These are phyloP conservation scores for Microdochium trichocladiopsis DNA, from an alignment of 2,329 filamentous ascomycete species.

Conservation along the genomic window DNA sequence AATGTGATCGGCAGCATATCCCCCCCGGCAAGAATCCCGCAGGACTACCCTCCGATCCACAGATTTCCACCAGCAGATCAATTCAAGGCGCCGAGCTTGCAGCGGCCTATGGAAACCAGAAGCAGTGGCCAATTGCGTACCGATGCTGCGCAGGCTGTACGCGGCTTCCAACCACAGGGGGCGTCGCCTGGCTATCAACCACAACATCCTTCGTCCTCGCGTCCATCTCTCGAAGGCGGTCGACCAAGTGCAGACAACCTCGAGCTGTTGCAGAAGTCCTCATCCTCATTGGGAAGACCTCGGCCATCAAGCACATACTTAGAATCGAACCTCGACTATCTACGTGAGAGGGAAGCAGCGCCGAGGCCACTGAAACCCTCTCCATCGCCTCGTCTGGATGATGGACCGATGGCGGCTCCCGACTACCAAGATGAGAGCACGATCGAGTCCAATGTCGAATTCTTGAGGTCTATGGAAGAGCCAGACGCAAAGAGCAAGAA, in stretches of 20 bases:
- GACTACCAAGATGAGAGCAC: conserved; percentile 51
- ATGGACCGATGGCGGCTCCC: neutral
- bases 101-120: conserved; percentile 21
- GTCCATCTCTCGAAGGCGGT: conserved; percentile 65
- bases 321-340: conserved; percentile 73
- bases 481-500: conserved; percentile 49
- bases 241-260: conserved; percentile 59
- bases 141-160: conserved; percentile 13
- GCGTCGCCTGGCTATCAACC: conserved; percentile 22
- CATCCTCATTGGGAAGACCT: conserved; percentile 42
- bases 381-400: conserved; percentile 21
- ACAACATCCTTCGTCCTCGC: conserved; percentile 40
- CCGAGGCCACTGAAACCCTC: conserved; percentile 34
- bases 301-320: conserved; percentile 79
- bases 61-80: conserved; percentile 33
- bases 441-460: conserved; percentile 76
- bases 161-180: conserved; percentile 16
- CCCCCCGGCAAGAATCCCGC: conserved; percentile 25
- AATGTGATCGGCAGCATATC: neutral
- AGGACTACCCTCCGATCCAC: conserved; percentile 28
- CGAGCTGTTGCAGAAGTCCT: conserved; percentile 55
- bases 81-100: conserved; percentile 30
- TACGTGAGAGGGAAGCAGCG: conserved; percentile 67
- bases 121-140: conserved; percentile 13
- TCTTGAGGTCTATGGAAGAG: conserved; percentile 66